Evolutionary conservation across 768 basidiomycete species (phyloP), one percentile per base, ranked within the genome.

Genomic region (Kwoniella dejecticola): DNA sequence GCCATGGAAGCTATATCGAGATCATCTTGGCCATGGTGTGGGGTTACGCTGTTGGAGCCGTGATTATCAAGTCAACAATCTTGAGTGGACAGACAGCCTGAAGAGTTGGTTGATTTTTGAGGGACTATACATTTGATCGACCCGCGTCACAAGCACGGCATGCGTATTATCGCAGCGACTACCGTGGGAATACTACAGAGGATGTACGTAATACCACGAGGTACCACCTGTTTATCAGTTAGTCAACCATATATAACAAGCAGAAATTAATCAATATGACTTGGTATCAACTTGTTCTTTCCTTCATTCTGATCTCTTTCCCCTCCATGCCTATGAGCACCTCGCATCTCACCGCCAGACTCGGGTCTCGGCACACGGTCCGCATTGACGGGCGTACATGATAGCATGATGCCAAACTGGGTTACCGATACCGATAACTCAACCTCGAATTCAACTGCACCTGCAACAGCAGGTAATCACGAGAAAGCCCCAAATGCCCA

Each of bases 371-470:
- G 44, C 17, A 12, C 56, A 7, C 48, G 24, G 27, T 33, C 33
- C 8, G 8, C 33, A 33, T 15, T 47, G 45, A 19, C 55, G 1
- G 17, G 52, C 10, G 17, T 21, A 40, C 19, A 15, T 41, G 36
- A 1, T 27, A 17, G 26, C 17, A 48, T 15, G n/a, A 60, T 60
- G 57, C 57, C 57, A 38, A 50, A 27, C 27, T 60, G 57, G 57
- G 57, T 50, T 7, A 60, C 40, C 40, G 19, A 12, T 7, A 60
- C 40, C 40, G 19, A 12, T 12, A 15, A 29, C 27, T 12, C 42
- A 13, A 31, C 17, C 49, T 12, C 19, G 2, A 47, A 7, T 38
- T 4, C 40, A 41, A 12, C n/a, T 13, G 6, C 7, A 29, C 10
- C 5, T 15, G 13, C 36, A 15, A 17, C 12, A 24, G 11, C 27